Percentiles rank a stretch among this genome's conserved stretches.
Evolutionary conservation across 495 filamentous ascomycete genomes (phyloP).

Genomic region (Lasiosphaeria miniovina): DNA sequence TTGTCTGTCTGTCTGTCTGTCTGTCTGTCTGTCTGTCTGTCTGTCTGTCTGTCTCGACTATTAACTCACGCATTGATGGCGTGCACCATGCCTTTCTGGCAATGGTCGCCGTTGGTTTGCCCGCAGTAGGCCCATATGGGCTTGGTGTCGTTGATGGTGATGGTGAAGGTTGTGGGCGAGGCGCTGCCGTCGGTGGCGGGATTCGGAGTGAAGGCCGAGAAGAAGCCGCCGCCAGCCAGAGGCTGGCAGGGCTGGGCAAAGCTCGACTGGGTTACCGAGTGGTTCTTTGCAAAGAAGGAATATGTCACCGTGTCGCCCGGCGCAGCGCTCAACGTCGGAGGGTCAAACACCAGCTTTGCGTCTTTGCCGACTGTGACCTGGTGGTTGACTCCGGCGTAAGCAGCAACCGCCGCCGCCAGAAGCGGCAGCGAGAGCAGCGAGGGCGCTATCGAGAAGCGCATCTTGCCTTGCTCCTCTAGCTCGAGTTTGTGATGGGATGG

Average conservation of each 20-base stretch:
- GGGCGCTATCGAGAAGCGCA: conserved; percentile 24
- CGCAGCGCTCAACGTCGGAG: conserved; percentile 30
- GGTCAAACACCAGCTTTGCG: conserved; percentile 34
- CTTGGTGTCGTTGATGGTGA: conserved; percentile 56
- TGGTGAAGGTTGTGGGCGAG: conserved; percentile 47
- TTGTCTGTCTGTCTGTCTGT: not conserved
- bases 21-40: not conserved
- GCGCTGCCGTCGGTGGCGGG: conserved; percentile 26
- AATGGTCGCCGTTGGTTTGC: conserved; percentile 39
- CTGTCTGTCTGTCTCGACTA: not conserved
- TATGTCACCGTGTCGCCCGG: conserved; percentile 54
- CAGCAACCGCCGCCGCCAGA: conserved; percentile 22
- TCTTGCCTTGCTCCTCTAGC: conserved; percentile 9
- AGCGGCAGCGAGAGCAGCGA: conserved; percentile 28
- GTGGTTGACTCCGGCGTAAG: conserved; percentile 25
- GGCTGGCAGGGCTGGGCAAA: conserved; percentile 59
- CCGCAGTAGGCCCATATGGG: conserved; percentile 61
- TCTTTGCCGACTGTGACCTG: conserved; percentile 39
- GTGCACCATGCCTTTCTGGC: conserved; percentile 42
- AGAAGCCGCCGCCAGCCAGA: conserved; percentile 41
- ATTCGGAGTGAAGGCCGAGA: conserved; percentile 47
- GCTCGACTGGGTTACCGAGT: conserved; percentile 58
- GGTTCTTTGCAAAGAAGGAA: conserved; percentile 60
- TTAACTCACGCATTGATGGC: conserved; percentile 37
- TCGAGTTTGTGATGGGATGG: not conserved